Conservation (phyloP, 371 early-diverging fungal genomes). For the Mortierella sp. region DNA sequence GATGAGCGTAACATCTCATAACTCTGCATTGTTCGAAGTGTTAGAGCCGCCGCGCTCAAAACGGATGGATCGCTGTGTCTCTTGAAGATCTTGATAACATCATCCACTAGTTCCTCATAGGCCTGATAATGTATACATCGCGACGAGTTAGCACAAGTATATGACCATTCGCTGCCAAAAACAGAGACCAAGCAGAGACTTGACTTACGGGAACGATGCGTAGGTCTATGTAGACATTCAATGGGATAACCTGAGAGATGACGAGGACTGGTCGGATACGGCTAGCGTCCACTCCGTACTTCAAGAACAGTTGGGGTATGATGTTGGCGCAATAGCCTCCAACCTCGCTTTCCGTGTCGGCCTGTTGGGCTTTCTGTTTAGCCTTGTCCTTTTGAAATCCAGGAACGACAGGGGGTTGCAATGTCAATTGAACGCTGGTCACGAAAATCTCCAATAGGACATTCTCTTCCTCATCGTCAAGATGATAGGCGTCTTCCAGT, state of each 20-base stretch:
- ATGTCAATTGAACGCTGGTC: constrained; percentile 56
- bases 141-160: too few relatives aligned
- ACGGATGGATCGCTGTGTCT: constrained; percentile 60
- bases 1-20: constrained; percentile 53
- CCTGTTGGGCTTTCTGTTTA: constrained; percentile 42
- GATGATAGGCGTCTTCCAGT: constrained; percentile 57
- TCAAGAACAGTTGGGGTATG: constrained; percentile 73
- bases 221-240: constrained; percentile 72
- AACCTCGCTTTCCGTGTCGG: constrained; percentile 58
- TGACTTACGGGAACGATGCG: constrained; percentile 68
- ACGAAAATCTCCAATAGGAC: constrained; percentile 66
- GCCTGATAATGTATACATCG: constrained; percentile 51
- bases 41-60: constrained; percentile 50
- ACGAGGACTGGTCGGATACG: constrained; percentile 64
- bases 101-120: constrained; percentile 72
- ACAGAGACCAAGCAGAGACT: too few relatives aligned
- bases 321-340: constrained; percentile 65
- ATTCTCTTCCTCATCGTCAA: constrained; percentile 74
- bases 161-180: too few relatives aligned
- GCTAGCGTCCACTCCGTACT: constrained; percentile 67
- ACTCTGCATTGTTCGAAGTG: constrained; percentile 59
- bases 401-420: constrained; percentile 38
- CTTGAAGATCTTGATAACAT: constrained; percentile 63
- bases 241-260: constrained; percentile 67
- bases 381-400: constrained; percentile 54